Evolutionary conservation across 352 stramenopile species (phyloP).

Genomic region (Thraustochytrium striatum): DNA sequence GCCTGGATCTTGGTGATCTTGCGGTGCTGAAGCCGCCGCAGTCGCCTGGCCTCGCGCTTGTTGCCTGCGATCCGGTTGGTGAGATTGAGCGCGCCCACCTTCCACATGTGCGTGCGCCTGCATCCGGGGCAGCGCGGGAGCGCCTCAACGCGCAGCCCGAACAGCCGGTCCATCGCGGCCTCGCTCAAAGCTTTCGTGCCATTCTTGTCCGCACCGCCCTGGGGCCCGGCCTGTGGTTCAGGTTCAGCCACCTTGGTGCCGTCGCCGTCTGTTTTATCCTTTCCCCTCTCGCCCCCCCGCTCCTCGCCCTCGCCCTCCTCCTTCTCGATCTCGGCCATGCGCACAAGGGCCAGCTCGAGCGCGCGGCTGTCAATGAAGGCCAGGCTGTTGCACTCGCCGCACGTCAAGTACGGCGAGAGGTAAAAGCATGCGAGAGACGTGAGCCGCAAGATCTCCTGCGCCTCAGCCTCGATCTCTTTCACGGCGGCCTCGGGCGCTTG

Average conservation of each 20-base stretch:
- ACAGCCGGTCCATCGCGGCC: not conserved
- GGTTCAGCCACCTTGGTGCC: not conserved
- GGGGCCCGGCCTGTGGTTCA: not conserved
- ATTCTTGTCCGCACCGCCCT: not conserved
- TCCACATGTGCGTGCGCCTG: conserved; percentile 50
- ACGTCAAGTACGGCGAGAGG: conserved; percentile 56
- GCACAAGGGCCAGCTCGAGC: conserved; percentile 45
- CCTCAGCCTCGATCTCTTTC: not conserved
- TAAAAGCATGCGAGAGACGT: conserved; percentile 53
- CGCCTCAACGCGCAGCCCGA: conserved; percentile 36
- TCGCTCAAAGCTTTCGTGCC: not conserved
- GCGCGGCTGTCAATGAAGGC: conserved; percentile 53
- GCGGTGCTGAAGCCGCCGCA: conserved; percentile 41
- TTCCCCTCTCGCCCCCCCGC: not conserved
- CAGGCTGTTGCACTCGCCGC: conserved; percentile 56
- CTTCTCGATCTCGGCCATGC: not conserved
- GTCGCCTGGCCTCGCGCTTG: conserved; percentile 9
- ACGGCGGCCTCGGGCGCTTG: not conserved
- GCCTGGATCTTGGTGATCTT: conserved; percentile 53
- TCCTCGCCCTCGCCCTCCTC: not conserved
- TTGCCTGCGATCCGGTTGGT: conserved; percentile 51
- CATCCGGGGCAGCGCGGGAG: conserved; percentile 53
- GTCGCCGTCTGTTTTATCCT: not conserved
- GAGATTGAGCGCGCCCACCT: conserved; percentile 55
- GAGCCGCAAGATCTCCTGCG: not conserved